A percentile compares a stretch with the other conserved stretches of the same genome.
Evolutionary conservation across 73 alveolate species (phyloP).

Genomic region (Stentor roeselii): DNA sequence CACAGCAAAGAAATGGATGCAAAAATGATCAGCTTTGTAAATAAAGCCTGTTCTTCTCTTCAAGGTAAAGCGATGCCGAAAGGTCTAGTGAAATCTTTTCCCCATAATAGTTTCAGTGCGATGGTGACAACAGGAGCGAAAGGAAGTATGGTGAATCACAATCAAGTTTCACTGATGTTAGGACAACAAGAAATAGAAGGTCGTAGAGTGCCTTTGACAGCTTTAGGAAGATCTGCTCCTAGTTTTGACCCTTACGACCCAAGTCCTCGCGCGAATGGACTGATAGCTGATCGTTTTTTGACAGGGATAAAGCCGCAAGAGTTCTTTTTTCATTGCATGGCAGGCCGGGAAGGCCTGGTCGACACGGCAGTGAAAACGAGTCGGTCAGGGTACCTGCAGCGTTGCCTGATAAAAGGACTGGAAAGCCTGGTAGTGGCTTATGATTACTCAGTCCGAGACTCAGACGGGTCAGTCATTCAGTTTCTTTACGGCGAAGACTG

Average conservation of each 20-base stretch:
- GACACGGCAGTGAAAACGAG: slow-evolving; percentile 99
- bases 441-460: slow-evolving; percentile 97
- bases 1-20: slow-evolving; percentile 82
- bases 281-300: slow-evolving; percentile 93
- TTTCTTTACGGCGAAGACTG: slow-evolving; percentile 97
- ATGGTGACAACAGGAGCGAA: slow-evolving; percentile 97
- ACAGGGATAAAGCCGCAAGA: slow-evolving; percentile 94
- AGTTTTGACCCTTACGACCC: slow-evolving; percentile 94
- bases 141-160: slow-evolving; percentile 92
- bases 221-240: slow-evolving; percentile 94
- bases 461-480: slow-evolving; percentile 95
- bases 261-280: slow-evolving; percentile 96
- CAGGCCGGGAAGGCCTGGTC: slow-evolving; percentile 99
- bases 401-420: slow-evolving; percentile 93
- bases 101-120: slow-evolving; percentile 80
- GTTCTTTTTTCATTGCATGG: slow-evolving; percentile 75
- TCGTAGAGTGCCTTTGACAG: slow-evolving; percentile 94
- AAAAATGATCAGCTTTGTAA: slow-evolving; percentile 78
- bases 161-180: slow-evolving; percentile 81
- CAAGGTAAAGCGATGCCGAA: slow-evolving; percentile 62
- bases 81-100: slow-evolving; percentile 90
- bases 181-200: slow-evolving; percentile 99
- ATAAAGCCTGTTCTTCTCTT: slow-evolving; percentile 72
- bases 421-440: slow-evolving; percentile 89
- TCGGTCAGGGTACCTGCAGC: slow-evolving; percentile 95